Evolutionary conservation across 257 asterid genomes (phyloP).

Genomic region (Penstemon newberryi): DNA sequence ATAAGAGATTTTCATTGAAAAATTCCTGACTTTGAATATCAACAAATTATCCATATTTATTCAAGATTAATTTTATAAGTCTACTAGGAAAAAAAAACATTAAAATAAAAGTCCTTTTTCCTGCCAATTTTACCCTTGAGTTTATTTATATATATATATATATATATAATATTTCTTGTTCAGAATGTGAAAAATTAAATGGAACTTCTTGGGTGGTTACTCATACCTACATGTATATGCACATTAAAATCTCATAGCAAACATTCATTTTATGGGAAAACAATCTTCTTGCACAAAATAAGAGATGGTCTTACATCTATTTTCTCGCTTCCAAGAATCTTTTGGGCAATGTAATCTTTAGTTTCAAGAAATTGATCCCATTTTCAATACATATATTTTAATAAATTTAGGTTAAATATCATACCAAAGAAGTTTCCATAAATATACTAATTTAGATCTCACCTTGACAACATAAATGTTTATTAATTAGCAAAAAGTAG

Average conservation of each 20-base stretch:
- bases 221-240: not conserved
- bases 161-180: too few species aligned
- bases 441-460: slow-evolving; percentile 37
- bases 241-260: slow-evolving; percentile 15
- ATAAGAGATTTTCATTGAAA: too few species aligned
- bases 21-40: too few species aligned
- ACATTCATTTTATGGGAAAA: slow-evolving; percentile 30
- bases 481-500: slow-evolving; percentile 34
- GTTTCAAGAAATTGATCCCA: slow-evolving; percentile 30
- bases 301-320: slow-evolving; percentile 34
- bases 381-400: slow-evolving; percentile 25
- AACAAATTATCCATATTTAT: too few species aligned
- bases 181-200: too few species aligned
- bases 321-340: slow-evolving; percentile 41
- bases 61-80: too few species aligned
- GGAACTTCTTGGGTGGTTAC: too few species aligned
- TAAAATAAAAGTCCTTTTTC: too few species aligned
- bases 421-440: slow-evolving; percentile 58
- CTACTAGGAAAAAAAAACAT: too few species aligned
- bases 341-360: slow-evolving; percentile 31
- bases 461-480: slow-evolving; percentile 45
- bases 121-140: too few species aligned
- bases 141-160: too few species aligned
- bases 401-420: slow-evolving; percentile 31
- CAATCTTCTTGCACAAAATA: slow-evolving; percentile 24